phyloP scores from a whole-genome alignment of 768 basidiomycete genomes.

The Boletales sp. region DNA sequence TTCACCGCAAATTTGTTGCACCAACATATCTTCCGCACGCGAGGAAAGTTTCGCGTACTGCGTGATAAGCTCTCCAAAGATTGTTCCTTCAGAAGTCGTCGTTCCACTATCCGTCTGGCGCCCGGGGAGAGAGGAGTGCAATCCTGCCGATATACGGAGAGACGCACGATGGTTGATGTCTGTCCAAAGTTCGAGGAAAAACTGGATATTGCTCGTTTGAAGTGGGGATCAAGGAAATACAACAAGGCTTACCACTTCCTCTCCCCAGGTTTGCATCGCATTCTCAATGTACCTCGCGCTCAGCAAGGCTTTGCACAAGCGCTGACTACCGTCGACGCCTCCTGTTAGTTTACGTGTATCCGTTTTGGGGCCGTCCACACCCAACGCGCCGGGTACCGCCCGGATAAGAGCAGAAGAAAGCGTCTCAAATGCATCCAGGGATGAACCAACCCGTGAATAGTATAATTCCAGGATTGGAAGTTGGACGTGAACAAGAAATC shows the following conservation, averaged over 20 bases:
- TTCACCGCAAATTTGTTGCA: constrained; percentile 79
- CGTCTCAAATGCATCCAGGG: constrained; percentile 92
- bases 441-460: constrained; percentile 70
- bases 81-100: constrained; percentile 52
- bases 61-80: constrained; percentile 75
- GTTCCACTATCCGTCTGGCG: constrained; percentile 10
- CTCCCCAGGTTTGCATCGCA: constrained; percentile 80
- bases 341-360: constrained; percentile 69
- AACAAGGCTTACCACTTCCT: constrained; percentile 70
- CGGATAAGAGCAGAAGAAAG: constrained; percentile 84
- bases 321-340: constrained; percentile 79
- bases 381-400: constrained; percentile 88
- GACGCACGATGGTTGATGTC: constrained; percentile 64
- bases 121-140: constrained; percentile 49
- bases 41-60: constrained; percentile 57
- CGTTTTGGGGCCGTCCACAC: constrained; percentile 39
- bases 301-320: constrained; percentile 81
- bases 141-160: constrained; percentile 53
- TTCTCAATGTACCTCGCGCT: constrained; percentile 72
- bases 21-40: constrained; percentile 86
- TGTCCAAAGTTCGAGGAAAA: constrained; percentile 87
- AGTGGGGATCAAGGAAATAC: not conserved
- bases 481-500: constrained; percentile 84
- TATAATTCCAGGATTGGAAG: constrained; percentile 81
- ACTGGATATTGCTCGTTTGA: constrained; percentile 43